Percentiles rank a stretch among this genome's conserved stretches.
phyloP scores from a whole-genome alignment of 2,329 filamentous ascomycete species.

The Colletotrichum sp. region DNA sequence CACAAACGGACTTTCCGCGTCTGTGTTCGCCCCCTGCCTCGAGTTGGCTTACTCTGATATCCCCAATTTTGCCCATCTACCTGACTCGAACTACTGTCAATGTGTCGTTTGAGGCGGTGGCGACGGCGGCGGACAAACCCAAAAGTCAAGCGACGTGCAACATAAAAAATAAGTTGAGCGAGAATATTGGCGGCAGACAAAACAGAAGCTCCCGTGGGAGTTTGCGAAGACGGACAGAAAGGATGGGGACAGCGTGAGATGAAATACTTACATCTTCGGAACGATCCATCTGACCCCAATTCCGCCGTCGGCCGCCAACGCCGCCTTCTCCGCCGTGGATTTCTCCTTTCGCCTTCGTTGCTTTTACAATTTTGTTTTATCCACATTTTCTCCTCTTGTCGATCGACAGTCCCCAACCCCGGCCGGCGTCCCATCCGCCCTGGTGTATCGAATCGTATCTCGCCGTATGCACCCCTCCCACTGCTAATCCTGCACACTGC shows the following conservation, averaged over 20 bases:
- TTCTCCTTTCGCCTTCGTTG: not conserved
- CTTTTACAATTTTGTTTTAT: slow-evolving; percentile 9
- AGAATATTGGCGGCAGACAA: not conserved
- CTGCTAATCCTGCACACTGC: slow-evolving; percentile 2
- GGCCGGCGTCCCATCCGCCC: slow-evolving; percentile 5
- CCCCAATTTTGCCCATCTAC: slow-evolving; percentile 7
- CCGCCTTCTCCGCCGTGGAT: not conserved
- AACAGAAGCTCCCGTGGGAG: not conserved
- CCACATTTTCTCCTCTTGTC: slow-evolving; percentile 17
- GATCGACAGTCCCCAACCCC: slow-evolving; percentile 4
- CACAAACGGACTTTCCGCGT: not conserved
- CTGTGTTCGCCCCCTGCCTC: not conserved
- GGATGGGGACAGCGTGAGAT: not conserved
- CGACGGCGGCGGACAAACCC: not conserved
- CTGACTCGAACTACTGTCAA: slow-evolving; percentile 11
- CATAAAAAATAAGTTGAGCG: not conserved
- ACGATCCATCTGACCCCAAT: not conserved
- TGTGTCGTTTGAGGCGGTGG: not conserved
- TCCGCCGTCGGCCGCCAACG: not conserved
- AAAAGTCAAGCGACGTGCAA: slow-evolving; percentile 7
- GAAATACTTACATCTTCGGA: not conserved
- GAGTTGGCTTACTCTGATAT: not conserved
- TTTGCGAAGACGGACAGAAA: not conserved
- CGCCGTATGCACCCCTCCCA: slow-evolving; percentile 5
- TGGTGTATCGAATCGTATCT: slow-evolving; percentile 14